Evolutionary conservation across 495 filamentous ascomycete genomes (phyloP).

Genomic region (Tuber calosporum): DNA sequence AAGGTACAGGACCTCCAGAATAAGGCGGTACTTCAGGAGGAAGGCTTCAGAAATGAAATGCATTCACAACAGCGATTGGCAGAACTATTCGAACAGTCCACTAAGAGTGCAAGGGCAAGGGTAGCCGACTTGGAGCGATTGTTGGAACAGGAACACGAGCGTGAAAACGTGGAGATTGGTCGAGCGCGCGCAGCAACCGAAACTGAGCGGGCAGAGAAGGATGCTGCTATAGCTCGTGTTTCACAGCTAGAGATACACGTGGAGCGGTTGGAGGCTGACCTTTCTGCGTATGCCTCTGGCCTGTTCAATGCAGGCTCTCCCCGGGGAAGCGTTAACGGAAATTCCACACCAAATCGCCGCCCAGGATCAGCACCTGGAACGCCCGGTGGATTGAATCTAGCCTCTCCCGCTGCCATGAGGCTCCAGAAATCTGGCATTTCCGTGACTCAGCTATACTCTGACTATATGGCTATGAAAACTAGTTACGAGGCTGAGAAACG

Average conservation of each 20-base stretch:
- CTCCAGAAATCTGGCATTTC: slow-evolving; percentile 52
- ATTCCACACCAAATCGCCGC: slow-evolving; percentile 47
- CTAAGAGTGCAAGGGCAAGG: slow-evolving; percentile 68
- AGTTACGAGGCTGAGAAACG: slow-evolving; percentile 60
- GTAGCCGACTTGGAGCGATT: slow-evolving; percentile 72
- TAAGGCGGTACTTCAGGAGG: slow-evolving; percentile 64
- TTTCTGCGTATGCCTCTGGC: slow-evolving; percentile 37
- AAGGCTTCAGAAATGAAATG: slow-evolving; percentile 74
- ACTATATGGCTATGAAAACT: slow-evolving; percentile 56
- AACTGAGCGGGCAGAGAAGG: slow-evolving; percentile 65
- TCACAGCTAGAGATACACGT: slow-evolving; percentile 56
- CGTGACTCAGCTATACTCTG: slow-evolving; percentile 61
- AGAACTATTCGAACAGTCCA: slow-evolving; percentile 75
- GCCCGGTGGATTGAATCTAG: slow-evolving; percentile 46
- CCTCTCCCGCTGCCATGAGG: slow-evolving; percentile 54
- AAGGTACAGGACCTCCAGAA: slow-evolving; percentile 81
- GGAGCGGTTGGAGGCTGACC: slow-evolving; percentile 36
- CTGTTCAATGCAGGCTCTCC: slow-evolving; percentile 48
- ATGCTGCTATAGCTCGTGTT: slow-evolving; percentile 60
- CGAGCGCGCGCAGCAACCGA: slow-evolving; percentile 71
- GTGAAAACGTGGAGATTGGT: slow-evolving; percentile 72
- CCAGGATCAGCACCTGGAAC: slow-evolving; percentile 44
- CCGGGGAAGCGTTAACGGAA: slow-evolving; percentile 51
- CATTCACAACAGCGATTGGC: slow-evolving; percentile 72
- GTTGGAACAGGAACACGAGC: slow-evolving; percentile 70